Base-by-base conservation (phyloP, 768 basidiomycete genomes). In the Suillus weaverae region DNA sequence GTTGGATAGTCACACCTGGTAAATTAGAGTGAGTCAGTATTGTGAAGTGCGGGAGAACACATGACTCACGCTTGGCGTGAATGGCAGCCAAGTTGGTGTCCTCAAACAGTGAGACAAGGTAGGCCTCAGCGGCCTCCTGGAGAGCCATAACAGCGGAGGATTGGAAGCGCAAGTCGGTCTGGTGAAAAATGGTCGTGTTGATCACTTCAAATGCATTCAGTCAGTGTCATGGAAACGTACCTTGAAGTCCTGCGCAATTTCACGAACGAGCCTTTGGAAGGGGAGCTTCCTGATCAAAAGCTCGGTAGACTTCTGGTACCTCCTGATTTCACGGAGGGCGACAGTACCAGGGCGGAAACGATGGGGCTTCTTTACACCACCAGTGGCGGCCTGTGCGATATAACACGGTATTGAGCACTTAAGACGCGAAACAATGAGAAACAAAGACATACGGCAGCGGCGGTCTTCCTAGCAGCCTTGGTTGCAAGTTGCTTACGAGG, bases 321-420 rank as follows among this genome's bases (percentile, higher is more conserved):
- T 87, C 76, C 97, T 85, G 73, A 98, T 98, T 82, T 98, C 96
- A 86, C 97, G 95, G 70, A 99, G 94, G 70, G 97, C 97, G 84
- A 99, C 97, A 70, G 97, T 99, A 84, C 97, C 92, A 71, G 92
- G 92, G 75, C 92, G 87, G 90, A 97, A 98, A 77, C 96, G 86
- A 80, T 99, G 96, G 66, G 96, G 97, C 86, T 99, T 99, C 96
- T 99, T 99, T 73, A 97, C 95, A 88, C 95, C 95, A 81, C 95
- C 95, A 68, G 95, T 91, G 64, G 91, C 86, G 64, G 91, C 85
- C 86, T 88, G 62, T 46, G 2, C 18, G 4, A 67, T 1, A 30
- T 54, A 50, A 53, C 62, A 62, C 71, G 38, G 56, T 46, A 30
- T 22, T 18, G n/a, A 33, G 50, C n/a, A 53, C 68, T 67, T 2